A percentile compares a stretch with the other conserved stretches of the same genome.
These are phyloP conservation scores for Corymbia calophylla DNA, from an alignment of 441 rosid genomes.

Conservation along the genomic window DNA sequence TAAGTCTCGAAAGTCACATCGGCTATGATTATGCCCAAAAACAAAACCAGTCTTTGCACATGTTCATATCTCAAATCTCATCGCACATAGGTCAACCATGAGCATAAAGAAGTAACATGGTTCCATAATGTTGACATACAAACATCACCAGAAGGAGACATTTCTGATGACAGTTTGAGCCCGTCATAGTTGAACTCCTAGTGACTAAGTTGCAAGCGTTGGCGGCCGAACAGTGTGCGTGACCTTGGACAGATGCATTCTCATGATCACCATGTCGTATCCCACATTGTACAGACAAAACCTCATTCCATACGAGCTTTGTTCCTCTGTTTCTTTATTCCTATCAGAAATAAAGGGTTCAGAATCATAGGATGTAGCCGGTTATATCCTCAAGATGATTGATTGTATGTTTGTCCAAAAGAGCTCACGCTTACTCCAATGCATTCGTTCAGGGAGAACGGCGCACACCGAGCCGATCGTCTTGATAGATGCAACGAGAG, in stretches of 20 bases:
- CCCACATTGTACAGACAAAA: not conserved
- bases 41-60: not conserved
- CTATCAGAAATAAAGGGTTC: not conserved
- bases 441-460: not conserved
- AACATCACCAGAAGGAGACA: not conserved
- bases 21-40: not conserved
- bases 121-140: not conserved
- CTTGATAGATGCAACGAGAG: not conserved
- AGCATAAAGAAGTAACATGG: not conserved
- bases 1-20: not conserved
- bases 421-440: not conserved
- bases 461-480: not conserved
- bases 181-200: not conserved
- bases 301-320: not conserved
- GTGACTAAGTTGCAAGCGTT: not conserved
- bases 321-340: not conserved
- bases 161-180: not conserved
- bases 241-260: not conserved
- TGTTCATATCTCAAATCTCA: not conserved
- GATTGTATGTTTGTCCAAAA: not conserved
- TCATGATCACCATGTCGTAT: not conserved
- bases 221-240: not conserved
- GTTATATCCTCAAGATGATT: not conserved
- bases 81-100: not conserved
- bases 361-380: not conserved